Percentiles rank a stretch among this genome's conserved stretches.
Evolutionary conservation across 345 rosid species (phyloP).

Genomic region (Schrenkiella parvula): DNA sequence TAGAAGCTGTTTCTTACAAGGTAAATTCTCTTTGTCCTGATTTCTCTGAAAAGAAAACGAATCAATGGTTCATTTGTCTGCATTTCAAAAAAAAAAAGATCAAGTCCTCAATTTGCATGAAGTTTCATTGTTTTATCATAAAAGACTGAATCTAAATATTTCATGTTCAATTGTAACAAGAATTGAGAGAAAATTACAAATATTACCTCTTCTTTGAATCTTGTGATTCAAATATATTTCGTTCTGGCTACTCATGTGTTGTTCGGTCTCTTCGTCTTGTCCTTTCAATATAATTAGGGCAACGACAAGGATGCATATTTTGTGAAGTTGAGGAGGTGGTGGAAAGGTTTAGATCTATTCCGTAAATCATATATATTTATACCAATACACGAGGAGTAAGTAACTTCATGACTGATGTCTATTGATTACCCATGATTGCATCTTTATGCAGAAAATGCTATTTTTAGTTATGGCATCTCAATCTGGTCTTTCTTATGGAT

Average conservation of each 20-base stretch:
- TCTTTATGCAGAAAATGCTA: background rate
- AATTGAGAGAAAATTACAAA: background rate
- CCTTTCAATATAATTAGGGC: slow-evolving; percentile 36
- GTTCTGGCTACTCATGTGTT: background rate
- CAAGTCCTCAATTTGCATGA: background rate
- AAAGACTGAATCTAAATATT: background rate
- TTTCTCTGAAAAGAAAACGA: background rate
- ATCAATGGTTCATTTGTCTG: background rate
- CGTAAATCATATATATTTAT: slow-evolving; percentile 83
- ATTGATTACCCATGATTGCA: background rate
- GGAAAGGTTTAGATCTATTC: slow-evolving; percentile 84
- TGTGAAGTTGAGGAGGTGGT: slow-evolving; percentile 91
- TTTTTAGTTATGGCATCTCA: background rate
- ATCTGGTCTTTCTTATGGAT: background rate
- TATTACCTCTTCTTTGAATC: background rate
- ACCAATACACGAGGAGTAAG: slow-evolving; percentile 93
- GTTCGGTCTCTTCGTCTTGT: slow-evolving; percentile 1
- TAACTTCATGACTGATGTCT: background rate
- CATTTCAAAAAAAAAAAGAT: background rate
- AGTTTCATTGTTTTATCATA: background rate
- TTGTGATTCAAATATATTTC: background rate
- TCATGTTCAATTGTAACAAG: background rate
- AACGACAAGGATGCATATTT: slow-evolving; percentile 55
- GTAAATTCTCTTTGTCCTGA: slow-evolving; percentile 37
- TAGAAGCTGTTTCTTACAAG: slow-evolving; percentile 72